Conservation (phyloP, 179 eudicot genomes). For the Heliamphora pulchella region DNA sequence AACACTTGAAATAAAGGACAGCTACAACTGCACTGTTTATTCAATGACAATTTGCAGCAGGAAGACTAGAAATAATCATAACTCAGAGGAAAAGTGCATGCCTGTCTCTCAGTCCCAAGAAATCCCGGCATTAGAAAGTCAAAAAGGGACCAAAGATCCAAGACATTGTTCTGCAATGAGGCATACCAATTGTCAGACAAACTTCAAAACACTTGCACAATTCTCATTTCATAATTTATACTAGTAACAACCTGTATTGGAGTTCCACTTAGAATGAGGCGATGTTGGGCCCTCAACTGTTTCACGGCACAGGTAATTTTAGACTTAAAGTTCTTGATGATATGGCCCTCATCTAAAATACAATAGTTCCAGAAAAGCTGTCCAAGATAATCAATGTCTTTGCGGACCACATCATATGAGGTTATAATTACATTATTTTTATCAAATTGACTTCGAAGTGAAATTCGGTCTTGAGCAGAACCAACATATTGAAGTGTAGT, state of each 20-base stretch:
- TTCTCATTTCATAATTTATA: neutral
- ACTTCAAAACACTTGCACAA: neutral
- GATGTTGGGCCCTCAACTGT: slow-evolving; percentile 91
- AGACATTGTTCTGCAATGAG: slow-evolving; percentile 66
- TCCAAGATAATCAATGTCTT: slow-evolving; percentile 80
- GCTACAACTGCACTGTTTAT: neutral
- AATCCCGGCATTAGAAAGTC: slow-evolving; percentile 99
- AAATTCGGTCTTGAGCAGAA: slow-evolving; percentile 72
- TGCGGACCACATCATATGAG: slow-evolving; percentile 96
- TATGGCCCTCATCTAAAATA: slow-evolving; percentile 91
- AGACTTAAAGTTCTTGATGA: slow-evolving; percentile 84
- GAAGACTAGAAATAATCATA: neutral
- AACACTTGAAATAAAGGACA: neutral
- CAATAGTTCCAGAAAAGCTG: slow-evolving; percentile 84
- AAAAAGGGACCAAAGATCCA: slow-evolving; percentile 98
- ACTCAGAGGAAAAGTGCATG: slow-evolving; percentile 19
- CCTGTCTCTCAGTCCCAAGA: slow-evolving; percentile 95
- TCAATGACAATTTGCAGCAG: slow-evolving; percentile 11
- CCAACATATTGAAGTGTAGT: slow-evolving; percentile 86
- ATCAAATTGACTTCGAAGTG: slow-evolving; percentile 53
- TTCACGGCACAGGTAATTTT: slow-evolving; percentile 92
- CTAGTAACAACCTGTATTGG: slow-evolving; percentile 64
- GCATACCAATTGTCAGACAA: slow-evolving; percentile 4
- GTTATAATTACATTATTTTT: slow-evolving; percentile 81
- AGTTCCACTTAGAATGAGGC: slow-evolving; percentile 96